Base-by-base conservation (phyloP, 352 stramenopile genomes). In the Phytophthora pinifolia region DNA sequence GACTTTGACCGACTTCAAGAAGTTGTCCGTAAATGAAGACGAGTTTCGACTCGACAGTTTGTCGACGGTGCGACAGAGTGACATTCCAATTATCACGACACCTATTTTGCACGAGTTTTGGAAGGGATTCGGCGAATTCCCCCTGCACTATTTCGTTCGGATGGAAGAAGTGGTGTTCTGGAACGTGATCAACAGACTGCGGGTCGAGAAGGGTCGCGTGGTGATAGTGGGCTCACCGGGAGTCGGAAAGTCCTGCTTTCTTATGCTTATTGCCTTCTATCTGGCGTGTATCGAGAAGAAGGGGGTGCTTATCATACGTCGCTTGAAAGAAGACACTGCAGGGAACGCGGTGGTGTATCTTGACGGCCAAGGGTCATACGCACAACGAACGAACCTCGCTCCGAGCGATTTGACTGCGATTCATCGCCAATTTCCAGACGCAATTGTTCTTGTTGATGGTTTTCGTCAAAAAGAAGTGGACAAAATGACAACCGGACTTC, bases 171-270 rank as follows among this genome's bases (percentile, higher is more conserved):
- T 49, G 44, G 14, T 61, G 35, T 54, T 61, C 13, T 61, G 44
- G 36, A 12, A 34, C 14, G 17, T 55, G 37, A 50, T 57, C 15
- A 47, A 52, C 33, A 51, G 35, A 30, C n/a, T 62, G 15, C 5
- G 50, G 25, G 39, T 45, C 27, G 5, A 5, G 4, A 41, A 51
- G 29, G 34, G 38, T 22, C 32, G 46, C 39, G 35, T 58, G 48
- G 55, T 64, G 48, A 58, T 64, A n/a, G 13, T 64, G 2, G 46
- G 55, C 41, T 66, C 58, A 29, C 44, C 44, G 13, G 58, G 49
- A 38, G 58, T 66, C n/a, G 58, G 58, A 25, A 61, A 66, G 31
- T 61, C 50, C 12, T 65, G 50, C 31, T 61, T 61, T 56, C 58
- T 56, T 14, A 66, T 66, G 50, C 50, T 66, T 14, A 15, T 53